Conservation (phyloP, 108 stramenopile species). For the Fragilariopsis cylindrus region DNA sequence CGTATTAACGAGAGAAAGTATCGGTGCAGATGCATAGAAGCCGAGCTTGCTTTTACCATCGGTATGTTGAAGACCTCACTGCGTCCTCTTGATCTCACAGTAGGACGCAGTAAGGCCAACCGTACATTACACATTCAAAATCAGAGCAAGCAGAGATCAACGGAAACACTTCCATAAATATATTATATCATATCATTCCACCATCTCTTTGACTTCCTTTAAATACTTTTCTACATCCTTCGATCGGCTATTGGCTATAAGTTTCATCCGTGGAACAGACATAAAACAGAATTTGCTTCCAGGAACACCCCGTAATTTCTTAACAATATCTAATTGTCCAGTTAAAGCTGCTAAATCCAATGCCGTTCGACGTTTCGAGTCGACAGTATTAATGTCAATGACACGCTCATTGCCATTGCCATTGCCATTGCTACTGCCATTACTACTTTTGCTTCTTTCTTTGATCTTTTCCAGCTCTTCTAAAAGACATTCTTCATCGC, state of each 20-base stretch:
- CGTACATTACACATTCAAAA: too few relatives aligned
- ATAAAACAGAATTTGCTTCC: neutral
- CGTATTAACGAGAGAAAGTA: too few relatives aligned
- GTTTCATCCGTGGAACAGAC: neutral
- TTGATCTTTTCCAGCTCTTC: slow-evolving; percentile 5
- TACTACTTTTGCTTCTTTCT: too few relatives aligned
- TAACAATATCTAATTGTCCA: neutral
- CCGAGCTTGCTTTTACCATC: too few relatives aligned
- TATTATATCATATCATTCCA: neutral
- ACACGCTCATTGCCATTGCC: too few relatives aligned
- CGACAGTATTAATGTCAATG: neutral
- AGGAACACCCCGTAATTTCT: neutral
- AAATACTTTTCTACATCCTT: slow-evolving; percentile 1
- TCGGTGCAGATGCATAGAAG: too few relatives aligned
- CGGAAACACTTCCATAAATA: too few relatives aligned
- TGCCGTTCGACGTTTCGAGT: slow-evolving; percentile 9
- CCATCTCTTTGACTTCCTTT: neutral
- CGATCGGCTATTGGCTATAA: neutral
- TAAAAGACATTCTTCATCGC: neutral
- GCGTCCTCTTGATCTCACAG: too few relatives aligned
- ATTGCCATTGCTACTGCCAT: too few relatives aligned
- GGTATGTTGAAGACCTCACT: too few relatives aligned
- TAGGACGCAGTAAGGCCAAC: too few relatives aligned
- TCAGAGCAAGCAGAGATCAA: too few relatives aligned
- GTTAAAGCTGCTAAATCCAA: slow-evolving; percentile 12